Evolutionary conservation across 768 basidiomycete genomes (phyloP).

Genomic region (Russula sp.): DNA sequence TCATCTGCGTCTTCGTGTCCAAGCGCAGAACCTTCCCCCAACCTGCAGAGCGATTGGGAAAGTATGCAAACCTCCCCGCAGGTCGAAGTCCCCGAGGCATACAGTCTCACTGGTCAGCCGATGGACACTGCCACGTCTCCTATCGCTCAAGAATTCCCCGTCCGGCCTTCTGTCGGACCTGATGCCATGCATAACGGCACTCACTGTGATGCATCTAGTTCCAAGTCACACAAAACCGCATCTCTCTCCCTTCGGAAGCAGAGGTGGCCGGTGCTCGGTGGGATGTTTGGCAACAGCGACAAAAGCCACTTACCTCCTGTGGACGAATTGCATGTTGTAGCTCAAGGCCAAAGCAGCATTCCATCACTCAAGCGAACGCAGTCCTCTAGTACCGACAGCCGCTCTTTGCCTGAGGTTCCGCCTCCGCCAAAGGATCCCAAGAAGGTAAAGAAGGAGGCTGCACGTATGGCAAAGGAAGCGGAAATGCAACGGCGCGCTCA

Average conservation of each 20-base stretch:
- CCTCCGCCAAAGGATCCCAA: conserved; percentile 56
- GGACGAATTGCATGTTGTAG: conserved; percentile 57
- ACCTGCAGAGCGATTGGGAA: conserved; percentile 36
- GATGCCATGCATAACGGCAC: conserved; percentile 34
- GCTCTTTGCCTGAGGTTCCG: conserved; percentile 49
- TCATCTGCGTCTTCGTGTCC: conserved; percentile 21
- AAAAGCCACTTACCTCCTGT: conserved; percentile 66
- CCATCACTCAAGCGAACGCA: conserved; percentile 74
- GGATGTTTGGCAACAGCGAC: conserved; percentile 67
- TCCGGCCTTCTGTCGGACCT: conserved; percentile 37
- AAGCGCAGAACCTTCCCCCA: conserved; percentile 22
- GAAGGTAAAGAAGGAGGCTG: conserved; percentile 76
- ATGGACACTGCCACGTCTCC: conserved; percentile 51
- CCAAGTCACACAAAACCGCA: conserved; percentile 53
- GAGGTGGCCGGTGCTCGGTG: conserved; percentile 54
- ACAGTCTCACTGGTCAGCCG: conserved; percentile 34
- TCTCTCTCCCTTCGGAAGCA: conserved; percentile 65
- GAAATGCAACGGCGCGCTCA: conserved; percentile 79
- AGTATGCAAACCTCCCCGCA: conserved; percentile 59
- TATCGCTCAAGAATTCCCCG: conserved; percentile 47
- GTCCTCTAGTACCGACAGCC: conserved; percentile 66
- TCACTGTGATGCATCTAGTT: conserved; percentile 38
- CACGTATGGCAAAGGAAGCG: conserved; percentile 70
- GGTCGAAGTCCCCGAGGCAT: conserved; percentile 42
- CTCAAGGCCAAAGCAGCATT: conserved; percentile 40